Percentiles rank a stretch among this genome's conserved stretches.
Conservation (phyloP, 176 grass and related monocot species). For the Paspalum notatum region DNA sequence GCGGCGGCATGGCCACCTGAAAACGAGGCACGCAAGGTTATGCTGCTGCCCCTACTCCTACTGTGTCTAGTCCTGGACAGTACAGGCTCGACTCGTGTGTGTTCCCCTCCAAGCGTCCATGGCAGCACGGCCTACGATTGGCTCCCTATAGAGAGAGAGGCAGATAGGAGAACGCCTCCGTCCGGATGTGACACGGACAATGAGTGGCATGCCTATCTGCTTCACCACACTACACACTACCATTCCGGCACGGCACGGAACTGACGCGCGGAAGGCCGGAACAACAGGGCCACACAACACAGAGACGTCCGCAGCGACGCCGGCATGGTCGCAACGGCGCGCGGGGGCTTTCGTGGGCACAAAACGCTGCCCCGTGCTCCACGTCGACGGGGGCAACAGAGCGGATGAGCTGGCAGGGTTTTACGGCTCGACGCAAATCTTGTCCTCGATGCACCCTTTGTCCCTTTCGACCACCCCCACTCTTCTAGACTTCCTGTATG, state of each 20-base stretch:
- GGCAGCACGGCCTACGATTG: neutral
- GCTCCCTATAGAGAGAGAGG: neutral
- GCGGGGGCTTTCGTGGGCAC: neutral
- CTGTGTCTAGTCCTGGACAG: neutral
- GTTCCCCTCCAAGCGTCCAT: neutral
- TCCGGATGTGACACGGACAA: slow-evolving; percentile 14
- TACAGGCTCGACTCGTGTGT: too few relatives aligned
- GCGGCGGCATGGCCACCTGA: neutral
- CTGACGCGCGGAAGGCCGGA: neutral
- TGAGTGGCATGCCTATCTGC: slow-evolving; percentile 37
- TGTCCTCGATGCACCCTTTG: too few relatives aligned
- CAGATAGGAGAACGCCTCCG: neutral
- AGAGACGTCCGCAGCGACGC: neutral
- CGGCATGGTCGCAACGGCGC: too few relatives aligned
- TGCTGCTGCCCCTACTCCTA: too few relatives aligned
- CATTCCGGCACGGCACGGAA: slow-evolving; percentile 35
- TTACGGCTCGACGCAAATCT: neutral
- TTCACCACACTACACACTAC: neutral
- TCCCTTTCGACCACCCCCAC: too few relatives aligned
- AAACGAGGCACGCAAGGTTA: neutral
- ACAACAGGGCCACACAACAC: neutral
- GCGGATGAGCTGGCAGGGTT: slow-evolving; percentile 16
- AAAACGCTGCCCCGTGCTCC: neutral
- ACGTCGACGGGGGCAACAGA: neutral
- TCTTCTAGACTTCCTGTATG: too few relatives aligned